Evolutionary conservation across 352 stramenopile species (phyloP).

Genomic region (Blastocystis hominis): DNA sequence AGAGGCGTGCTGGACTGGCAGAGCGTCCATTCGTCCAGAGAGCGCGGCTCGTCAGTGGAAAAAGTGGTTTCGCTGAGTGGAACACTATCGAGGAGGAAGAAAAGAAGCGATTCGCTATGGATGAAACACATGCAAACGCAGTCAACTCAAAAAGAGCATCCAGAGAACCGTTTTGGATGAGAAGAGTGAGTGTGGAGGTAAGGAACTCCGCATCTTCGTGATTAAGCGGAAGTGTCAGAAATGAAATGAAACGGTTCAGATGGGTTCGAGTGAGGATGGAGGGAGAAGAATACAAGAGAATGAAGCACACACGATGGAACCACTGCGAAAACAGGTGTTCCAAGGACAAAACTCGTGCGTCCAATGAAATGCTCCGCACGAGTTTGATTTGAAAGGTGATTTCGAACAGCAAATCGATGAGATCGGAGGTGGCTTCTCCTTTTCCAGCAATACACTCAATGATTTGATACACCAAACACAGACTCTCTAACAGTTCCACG

Average conservation of each 20-base stretch:
- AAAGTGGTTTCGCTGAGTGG: background rate
- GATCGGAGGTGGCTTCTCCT: background rate
- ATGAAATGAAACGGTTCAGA: background rate
- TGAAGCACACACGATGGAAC: background rate
- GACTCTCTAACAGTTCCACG: background rate
- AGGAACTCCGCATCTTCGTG: background rate
- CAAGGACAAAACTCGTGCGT: background rate
- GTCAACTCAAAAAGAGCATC: background rate
- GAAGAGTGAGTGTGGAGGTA: background rate
- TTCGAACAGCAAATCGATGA: background rate
- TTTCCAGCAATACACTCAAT: background rate
- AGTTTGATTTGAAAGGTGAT: background rate
- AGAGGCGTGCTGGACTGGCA: background rate
- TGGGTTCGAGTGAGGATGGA: background rate
- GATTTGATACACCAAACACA: background rate
- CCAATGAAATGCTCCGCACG: background rate
- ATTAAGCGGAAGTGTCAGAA: background rate
- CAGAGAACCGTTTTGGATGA: background rate
- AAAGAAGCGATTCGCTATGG: background rate
- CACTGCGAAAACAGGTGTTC: background rate
- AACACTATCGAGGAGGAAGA: background rate
- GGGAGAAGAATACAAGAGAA: background rate
- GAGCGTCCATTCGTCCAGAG: background rate
- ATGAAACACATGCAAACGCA: background rate
- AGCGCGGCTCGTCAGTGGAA: background rate